Conservation (phyloP, 2,329 filamentous ascomycete species). For the Penicillium sp. region DNA sequence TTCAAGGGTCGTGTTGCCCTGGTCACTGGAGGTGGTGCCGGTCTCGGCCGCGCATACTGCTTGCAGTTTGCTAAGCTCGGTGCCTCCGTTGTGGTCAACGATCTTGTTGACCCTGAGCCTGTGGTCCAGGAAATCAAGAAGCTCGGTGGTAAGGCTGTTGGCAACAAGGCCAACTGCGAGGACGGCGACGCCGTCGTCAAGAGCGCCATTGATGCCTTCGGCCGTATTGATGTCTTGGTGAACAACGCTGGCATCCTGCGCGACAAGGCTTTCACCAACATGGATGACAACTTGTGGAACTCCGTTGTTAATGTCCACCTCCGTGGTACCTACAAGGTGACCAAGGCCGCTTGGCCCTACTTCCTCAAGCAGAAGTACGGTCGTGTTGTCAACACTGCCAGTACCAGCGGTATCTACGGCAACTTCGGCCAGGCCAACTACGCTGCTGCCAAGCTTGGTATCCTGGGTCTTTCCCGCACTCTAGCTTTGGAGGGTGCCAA, state of each 20-base stretch:
- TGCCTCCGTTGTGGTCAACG: constrained; percentile 88
- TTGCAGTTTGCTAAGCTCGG: constrained; percentile 82
- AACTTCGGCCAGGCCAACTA: constrained; percentile 99
- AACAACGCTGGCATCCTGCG: constrained; percentile 98
- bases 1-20: constrained; percentile 83
- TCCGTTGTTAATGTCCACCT: constrained; percentile 89
- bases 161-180: constrained; percentile 89
- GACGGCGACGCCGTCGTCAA: constrained; percentile 90
- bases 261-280: constrained; percentile 97
- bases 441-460: constrained; percentile 84
- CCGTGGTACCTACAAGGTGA: constrained; percentile 91
- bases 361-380: constrained; percentile 99
- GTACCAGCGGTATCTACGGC: constrained; percentile 95
- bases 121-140: constrained; percentile 92
- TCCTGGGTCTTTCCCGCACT: constrained; percentile 90
- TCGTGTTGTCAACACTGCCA: constrained; percentile 93
- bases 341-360: constrained; percentile 96
- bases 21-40: constrained; percentile 82
- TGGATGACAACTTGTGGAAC: constrained; percentile 93
- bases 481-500: constrained; percentile 90
- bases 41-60: constrained; percentile 86
- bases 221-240: constrained; percentile 89
- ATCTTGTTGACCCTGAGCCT: constrained; percentile 85
- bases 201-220: constrained; percentile 87
- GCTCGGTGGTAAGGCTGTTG: constrained; percentile 81